Evolutionary conservation across 148 eudicot species (phyloP), one percentile per base, ranked within the genome.

Genomic region (Vaccinium corymbosum): DNA sequence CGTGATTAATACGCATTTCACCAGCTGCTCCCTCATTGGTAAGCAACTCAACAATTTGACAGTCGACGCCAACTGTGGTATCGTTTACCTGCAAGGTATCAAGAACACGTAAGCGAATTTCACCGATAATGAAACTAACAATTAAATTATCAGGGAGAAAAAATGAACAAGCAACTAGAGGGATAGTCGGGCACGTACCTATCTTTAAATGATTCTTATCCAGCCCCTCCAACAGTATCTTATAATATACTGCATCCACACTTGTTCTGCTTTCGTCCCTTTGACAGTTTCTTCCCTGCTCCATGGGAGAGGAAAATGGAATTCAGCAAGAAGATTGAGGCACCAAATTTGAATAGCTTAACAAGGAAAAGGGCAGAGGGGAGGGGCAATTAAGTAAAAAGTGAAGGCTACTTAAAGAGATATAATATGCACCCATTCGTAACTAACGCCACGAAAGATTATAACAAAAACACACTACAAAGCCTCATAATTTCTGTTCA

Each of bases 201-300:
- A 85, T 87, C 83, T 64, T 82, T 56, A 75, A 79, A 55, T 50
- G 68, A 84, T 48, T 71, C 79, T 56, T 77, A 49, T 56, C 61
- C 48, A 35, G 71, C 80, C 80, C 73, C 19, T 66, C 71, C 22
- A 85, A 80, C 80, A 76, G 84, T 27, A n/a, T 59, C 62, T 89
- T 86, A 92, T 85, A 92, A 87, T 87, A 92, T 90, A 61, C 81
- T 82, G 84, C 94, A 92, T 11, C 72, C 68, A 76, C 94, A 92
- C 82, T 86, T 89, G 87, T 85, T 90, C 80, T 81, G 89, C 82
- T 85, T 85, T 29, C 82, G 82, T 22, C 89, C 90, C 51, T 82
- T 75, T 10, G 80, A 48, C 57, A 81, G 78, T 85, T 89, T 89
- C 91, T 89, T 92, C 38, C 87, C 94, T 92, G 94, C 85, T 56